Evolutionary conservation across 257 asterid species (phyloP), one percentile per base, ranked within the genome.

Genomic region (Przewalskia tangutica): DNA sequence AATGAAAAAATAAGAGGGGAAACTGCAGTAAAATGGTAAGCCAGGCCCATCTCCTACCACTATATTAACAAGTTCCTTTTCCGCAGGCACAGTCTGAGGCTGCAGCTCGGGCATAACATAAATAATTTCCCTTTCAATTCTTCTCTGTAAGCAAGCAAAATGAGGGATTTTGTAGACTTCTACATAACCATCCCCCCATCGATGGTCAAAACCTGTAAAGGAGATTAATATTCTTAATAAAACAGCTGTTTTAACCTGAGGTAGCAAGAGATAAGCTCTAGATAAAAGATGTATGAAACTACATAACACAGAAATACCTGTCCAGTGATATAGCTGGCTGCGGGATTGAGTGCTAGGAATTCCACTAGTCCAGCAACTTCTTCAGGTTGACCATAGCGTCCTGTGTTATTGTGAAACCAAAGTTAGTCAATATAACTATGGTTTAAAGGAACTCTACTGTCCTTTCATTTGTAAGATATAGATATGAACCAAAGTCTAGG

Each of bases 141-240:
- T 50, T 50, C 23, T 13, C 2, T 8, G 27, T 2, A 18, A 44
- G 78, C 78, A 71, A 71, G 46, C 4, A 18, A 70, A 70, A 12
- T 4, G 13, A 9, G 32, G 32, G 42, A 20, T 4, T 2, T 55
- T 55, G 23, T 23, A 50, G 3, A 13, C 46, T 77, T 91, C 90
- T 79, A 95, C 98, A 95, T 93, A 76, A 95, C 97, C 99, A 95
- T 90, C 67, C 99, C 99, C 64, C 99, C 98, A 84, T 95, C 99
- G 80, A 95, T 93, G 80, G 95, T 90, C 77, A 93, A 77, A 84
- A 93, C 98, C 97, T 95, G 94, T 56, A 67, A 53, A 71, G 42
- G 54, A 27, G n/a, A 50, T n/a, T 9, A 0, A 48, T 23, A 50
- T 14, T 20, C 60, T 48, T 48, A 73, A 50, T 20, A 13, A 27